Conservation (phyloP, 345 rosid genomes). For the Euclidium syriacum region DNA sequence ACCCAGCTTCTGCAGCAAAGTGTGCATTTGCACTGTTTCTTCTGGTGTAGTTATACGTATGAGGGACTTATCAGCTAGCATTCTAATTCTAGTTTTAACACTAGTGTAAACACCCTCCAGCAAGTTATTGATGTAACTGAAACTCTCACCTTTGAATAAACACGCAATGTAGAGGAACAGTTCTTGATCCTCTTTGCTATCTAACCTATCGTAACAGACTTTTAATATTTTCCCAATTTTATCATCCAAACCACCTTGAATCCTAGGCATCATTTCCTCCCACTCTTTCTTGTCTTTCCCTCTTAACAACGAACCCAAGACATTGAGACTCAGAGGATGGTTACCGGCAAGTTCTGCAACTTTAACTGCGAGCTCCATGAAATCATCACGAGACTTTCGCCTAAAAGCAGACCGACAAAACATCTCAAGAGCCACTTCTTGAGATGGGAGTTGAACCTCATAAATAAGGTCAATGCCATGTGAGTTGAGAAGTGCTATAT, state of each 20-base stretch:
- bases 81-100: not conserved
- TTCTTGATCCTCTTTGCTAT: not conserved
- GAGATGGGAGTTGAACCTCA: not conserved
- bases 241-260: not conserved
- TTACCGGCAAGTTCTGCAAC: constrained; percentile 15
- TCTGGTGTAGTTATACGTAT: not conserved
- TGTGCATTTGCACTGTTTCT: constrained; percentile 14
- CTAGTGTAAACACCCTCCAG: not conserved
- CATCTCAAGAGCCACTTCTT: constrained; percentile 1
- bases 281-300: not conserved
- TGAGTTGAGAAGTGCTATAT: not conserved
- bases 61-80: constrained; percentile 16
- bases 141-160: not conserved
- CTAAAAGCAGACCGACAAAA: constrained; percentile 8
- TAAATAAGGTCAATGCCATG: not conserved
- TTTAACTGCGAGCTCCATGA: not conserved
- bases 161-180: constrained; percentile 30
- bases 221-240: not conserved
- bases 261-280: constrained; percentile 8
- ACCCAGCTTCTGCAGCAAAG: constrained; percentile 22
- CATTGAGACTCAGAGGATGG: constrained; percentile 29
- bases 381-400: not conserved
- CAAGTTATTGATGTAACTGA: not conserved
- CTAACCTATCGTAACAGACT: constrained; percentile 20
- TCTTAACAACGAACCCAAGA: constrained; percentile 22